Conservation (phyloP, 768 basidiomycete species). For the Pholiota molesta region DNA sequence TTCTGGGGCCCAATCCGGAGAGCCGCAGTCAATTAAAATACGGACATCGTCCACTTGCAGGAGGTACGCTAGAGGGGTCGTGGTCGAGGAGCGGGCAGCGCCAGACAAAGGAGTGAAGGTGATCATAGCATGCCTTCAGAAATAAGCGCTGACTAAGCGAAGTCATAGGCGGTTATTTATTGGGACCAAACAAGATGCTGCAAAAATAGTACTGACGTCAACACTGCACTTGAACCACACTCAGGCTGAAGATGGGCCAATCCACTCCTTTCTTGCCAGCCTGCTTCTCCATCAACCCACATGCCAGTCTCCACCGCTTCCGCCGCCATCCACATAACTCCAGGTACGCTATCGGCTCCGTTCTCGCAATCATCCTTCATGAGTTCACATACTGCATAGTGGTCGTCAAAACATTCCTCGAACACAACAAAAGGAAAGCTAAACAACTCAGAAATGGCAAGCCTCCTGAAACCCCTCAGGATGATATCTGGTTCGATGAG, state of each 20-base stretch:
- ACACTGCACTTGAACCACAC: neutral
- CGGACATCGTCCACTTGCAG: constrained; percentile 93
- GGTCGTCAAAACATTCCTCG: constrained; percentile 54
- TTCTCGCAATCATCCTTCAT: neutral
- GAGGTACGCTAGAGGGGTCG: constrained; percentile 77
- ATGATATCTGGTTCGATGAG: constrained; percentile 74
- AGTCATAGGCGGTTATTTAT: neutral
- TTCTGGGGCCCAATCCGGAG: constrained; percentile 83
- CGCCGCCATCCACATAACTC: constrained; percentile 57
- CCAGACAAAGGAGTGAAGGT: constrained; percentile 93
- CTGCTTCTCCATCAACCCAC: constrained; percentile 5
- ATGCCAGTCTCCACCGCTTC: constrained; percentile 59
- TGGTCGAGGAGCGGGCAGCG: constrained; percentile 67
- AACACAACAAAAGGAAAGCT: constrained; percentile 48
- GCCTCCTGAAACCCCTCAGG: constrained; percentile 50
- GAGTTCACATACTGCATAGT: constrained; percentile 31
- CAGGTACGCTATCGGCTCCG: constrained; percentile 34
- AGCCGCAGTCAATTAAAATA: constrained; percentile 94
- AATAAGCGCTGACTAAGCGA: constrained; percentile 18
- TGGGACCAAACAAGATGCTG: constrained; percentile 20
- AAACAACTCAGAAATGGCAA: constrained; percentile 33
- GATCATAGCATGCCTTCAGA: constrained; percentile 62
- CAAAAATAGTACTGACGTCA: constrained; percentile 28
- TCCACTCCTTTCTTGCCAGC: neutral
- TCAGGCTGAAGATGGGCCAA: neutral